Evolutionary conservation across 305 asterid species (phyloP), one percentile per base, ranked within the genome.

Genomic region (Euphrasia arctica): DNA sequence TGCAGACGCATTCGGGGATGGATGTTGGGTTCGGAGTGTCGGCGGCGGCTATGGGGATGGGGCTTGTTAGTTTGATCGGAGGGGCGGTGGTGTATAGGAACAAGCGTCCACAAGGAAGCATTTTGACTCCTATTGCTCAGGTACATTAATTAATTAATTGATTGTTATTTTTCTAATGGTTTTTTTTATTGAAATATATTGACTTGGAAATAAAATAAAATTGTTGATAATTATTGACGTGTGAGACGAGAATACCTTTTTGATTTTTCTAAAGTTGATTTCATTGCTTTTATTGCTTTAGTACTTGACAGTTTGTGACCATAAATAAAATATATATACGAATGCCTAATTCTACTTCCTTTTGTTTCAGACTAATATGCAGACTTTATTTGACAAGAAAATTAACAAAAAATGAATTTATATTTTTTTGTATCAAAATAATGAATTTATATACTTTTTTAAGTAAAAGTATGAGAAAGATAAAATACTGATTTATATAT

Each of bases 1-100:
- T 92, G 57, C 98, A 92, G 70, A 92, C 97, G 13, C 95, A 90
- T 77, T 90, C 95, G 12, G 98, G 98, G 1, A 90, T 92, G 98
- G 96, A 90, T 32, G 73, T 92, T 52, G 98, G 98, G 0, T 92
- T 92, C 36, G 96, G 89, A 0, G 82, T 90, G 31, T 92, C 98
- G 7, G 97, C 97, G 3, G 91, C 87, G 31, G 91, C 81, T 75
- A 90, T 92, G 97, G 90, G 95, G 43, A 59, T 87, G 87, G 98
- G 94, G 0, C 70, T 92, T 50, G 78, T 90, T 18, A 51, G 70
- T 83, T 74, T 92, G 73, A 80, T 90, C 54, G 65, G 69, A 43
- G 97, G 94, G 29, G 80, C 85, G 0, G 60, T 79, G 58, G 58
- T 75, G 11, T 92, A 87, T 22, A 69, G 85, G 75, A 92, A 87